These are phyloP conservation scores for Fusarium brevicatenulatum DNA, from an alignment of 2,329 filamentous ascomycete species.

Conservation along the genomic window DNA sequence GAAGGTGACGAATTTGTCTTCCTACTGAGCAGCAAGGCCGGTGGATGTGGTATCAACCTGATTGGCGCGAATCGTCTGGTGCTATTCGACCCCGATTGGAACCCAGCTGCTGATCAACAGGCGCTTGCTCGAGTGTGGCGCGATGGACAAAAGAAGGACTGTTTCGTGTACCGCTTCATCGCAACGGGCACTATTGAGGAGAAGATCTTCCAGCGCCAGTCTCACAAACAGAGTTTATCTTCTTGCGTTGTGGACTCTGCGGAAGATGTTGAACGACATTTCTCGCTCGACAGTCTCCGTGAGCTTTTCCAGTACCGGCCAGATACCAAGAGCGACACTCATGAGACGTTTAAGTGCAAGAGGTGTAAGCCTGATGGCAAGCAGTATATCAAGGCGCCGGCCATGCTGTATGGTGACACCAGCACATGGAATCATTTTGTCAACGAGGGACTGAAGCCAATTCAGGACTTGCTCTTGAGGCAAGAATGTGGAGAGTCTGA, in stretches of 20 bases:
- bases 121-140: slow-evolving; percentile 97
- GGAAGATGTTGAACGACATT: slow-evolving; percentile 97
- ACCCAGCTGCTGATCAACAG: slow-evolving; percentile 96
- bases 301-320: slow-evolving; percentile 94
- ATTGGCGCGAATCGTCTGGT: slow-evolving; percentile 95
- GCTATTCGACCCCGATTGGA: slow-evolving; percentile 98
- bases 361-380: slow-evolving; percentile 87
- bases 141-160: slow-evolving; percentile 99
- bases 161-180: slow-evolving; percentile 99
- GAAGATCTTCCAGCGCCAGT: slow-evolving; percentile 98
- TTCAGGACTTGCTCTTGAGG: slow-evolving; percentile 89
- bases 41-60: slow-evolving; percentile 94
- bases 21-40: slow-evolving; percentile 94
- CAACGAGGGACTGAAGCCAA: slow-evolving; percentile 80
- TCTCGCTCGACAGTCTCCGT: slow-evolving; percentile 87
- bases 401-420: slow-evolving; percentile 96
- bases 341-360: slow-evolving; percentile 99
- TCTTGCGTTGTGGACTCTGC: slow-evolving; percentile 96
- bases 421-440: slow-evolving; percentile 99
- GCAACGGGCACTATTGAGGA: slow-evolving; percentile 98
- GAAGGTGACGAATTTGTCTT: slow-evolving; percentile 92
- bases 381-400: slow-evolving; percentile 89
- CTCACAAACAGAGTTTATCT: slow-evolving; percentile 96
- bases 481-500: slow-evolving; percentile 83
- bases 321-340: slow-evolving; percentile 89